Percentiles rank a stretch among this genome's conserved stretches.
These are phyloP conservation scores for Termitomyces sp. DNA, from an alignment of 768 basidiomycete species.

Conservation along the genomic window DNA sequence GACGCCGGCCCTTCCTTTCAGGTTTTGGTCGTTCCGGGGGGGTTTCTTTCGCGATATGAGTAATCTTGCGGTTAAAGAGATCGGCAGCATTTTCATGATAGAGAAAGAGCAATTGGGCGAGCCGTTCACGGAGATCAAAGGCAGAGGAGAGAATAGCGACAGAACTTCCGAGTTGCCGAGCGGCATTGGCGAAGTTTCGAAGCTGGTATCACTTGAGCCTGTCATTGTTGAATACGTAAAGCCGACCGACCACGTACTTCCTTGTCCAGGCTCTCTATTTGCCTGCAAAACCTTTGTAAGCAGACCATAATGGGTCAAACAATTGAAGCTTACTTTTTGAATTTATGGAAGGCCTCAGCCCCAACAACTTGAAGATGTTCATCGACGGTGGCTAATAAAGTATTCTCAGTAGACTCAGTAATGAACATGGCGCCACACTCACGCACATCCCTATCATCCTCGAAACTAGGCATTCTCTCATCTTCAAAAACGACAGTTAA, in stretches of 20 bases:
- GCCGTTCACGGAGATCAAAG: slow-evolving; percentile 64
- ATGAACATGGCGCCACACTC: slow-evolving; percentile 27
- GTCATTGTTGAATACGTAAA: background rate
- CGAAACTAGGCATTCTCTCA: slow-evolving; percentile 42
- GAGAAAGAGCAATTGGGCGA: slow-evolving; percentile 65
- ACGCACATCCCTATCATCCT: slow-evolving; percentile 68
- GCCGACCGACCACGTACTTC: slow-evolving; percentile 38
- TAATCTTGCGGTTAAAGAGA: slow-evolving; percentile 67
- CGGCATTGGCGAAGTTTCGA: slow-evolving; percentile 72
- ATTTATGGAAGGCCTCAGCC: slow-evolving; percentile 60
- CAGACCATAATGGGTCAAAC: background rate
- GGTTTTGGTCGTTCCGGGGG: slow-evolving; percentile 21
- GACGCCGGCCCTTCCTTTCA: slow-evolving; percentile 26
- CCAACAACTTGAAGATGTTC: slow-evolving; percentile 68
- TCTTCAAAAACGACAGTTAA: slow-evolving; percentile 19
- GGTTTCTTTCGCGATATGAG: slow-evolving; percentile 37
- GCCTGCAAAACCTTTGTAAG: slow-evolving; percentile 28
- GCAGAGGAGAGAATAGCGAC: slow-evolving; percentile 75
- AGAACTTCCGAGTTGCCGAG: slow-evolving; percentile 73
- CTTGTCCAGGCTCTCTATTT: slow-evolving; percentile 60
- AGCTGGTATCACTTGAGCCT: slow-evolving; percentile 36
- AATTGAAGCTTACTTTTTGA: slow-evolving; percentile 44
- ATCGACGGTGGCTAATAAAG: slow-evolving; percentile 52
- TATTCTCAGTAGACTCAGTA: background rate
- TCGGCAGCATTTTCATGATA: slow-evolving; percentile 76